A percentile compares a stretch with the other conserved stretches of the same genome.
Evolutionary conservation across 176 grass and related monocot species (phyloP).

Genomic region (Oryza coarctata): DNA sequence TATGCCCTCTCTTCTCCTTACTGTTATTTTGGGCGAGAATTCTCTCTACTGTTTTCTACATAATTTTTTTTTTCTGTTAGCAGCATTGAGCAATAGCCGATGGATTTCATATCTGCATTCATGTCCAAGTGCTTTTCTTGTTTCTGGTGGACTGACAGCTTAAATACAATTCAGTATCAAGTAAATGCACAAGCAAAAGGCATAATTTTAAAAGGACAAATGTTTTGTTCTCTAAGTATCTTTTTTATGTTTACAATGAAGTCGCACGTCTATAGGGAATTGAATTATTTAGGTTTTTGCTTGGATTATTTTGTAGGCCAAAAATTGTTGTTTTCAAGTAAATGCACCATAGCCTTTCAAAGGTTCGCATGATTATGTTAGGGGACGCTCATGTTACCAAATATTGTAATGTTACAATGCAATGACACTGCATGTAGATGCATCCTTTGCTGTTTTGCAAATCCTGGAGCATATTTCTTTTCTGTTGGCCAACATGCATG

Average conservation of each 20-base stretch:
- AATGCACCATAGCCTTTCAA: background rate
- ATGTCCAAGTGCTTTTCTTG: background rate
- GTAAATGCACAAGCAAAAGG: background rate
- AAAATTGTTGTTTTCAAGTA: background rate
- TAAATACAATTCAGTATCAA: background rate
- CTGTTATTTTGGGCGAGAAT: background rate
- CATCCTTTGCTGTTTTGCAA: background rate
- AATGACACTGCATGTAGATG: background rate
- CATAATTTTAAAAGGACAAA: background rate
- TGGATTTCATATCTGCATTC: background rate
- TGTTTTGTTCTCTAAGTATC: background rate
- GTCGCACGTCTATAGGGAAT: background rate
- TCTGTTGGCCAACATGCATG: background rate
- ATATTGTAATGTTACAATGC: background rate
- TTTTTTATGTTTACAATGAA: background rate
- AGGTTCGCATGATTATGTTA: background rate
- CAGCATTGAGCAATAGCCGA: background rate
- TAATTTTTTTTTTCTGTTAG: background rate
- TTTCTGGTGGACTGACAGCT: background rate
- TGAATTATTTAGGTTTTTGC: background rate
- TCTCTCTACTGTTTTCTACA: background rate
- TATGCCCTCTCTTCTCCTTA: background rate
- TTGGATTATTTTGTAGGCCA: background rate
- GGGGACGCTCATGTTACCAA: background rate
- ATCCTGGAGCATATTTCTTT: background rate